phyloP scores from a whole-genome alignment of 768 basidiomycete species.

The Coprinopsis cinerea region DNA sequence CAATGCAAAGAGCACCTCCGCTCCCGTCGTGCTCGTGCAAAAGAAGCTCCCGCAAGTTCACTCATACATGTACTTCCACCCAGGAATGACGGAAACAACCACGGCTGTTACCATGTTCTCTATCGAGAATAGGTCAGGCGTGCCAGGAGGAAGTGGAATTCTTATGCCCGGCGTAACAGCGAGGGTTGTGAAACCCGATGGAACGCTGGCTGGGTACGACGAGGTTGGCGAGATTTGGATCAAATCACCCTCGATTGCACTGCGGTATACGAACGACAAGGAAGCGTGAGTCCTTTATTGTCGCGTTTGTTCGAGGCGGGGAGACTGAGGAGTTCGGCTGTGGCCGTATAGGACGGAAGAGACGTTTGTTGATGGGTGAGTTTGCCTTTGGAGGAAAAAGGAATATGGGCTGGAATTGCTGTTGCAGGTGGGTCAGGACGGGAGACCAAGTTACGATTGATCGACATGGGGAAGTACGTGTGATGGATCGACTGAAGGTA shows the following conservation, averaged over 20 bases:
- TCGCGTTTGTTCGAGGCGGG: not conserved
- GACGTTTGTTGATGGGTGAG: slow-evolving; percentile 61
- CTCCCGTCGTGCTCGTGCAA: too few relatives aligned
- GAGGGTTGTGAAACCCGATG: slow-evolving; percentile 52
- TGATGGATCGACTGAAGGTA: not conserved
- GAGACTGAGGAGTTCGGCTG: not conserved
- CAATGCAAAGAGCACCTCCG: too few relatives aligned
- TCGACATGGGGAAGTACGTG: slow-evolving; percentile 26
- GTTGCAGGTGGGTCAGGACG: slow-evolving; percentile 56
- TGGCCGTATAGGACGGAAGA: slow-evolving; percentile 48
- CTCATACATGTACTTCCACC: not conserved
- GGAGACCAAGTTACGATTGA: slow-evolving; percentile 59
- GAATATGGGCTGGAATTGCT: slow-evolving; percentile 2
- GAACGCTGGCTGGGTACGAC: slow-evolving; percentile 44
- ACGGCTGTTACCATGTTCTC: slow-evolving; percentile 48
- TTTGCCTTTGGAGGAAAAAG: not conserved
- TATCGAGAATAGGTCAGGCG: slow-evolving; percentile 39
- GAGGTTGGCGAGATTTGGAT: slow-evolving; percentile 59
- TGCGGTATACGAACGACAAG: slow-evolving; percentile 52
- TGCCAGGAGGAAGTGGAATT: slow-evolving; percentile 53
- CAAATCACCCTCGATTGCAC: slow-evolving; percentile 46
- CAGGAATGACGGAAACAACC: slow-evolving; percentile 64
- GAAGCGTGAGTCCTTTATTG: slow-evolving; percentile 52
- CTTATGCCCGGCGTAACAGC: slow-evolving; percentile 50
- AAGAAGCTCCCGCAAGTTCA: not conserved